These are phyloP conservation scores for Pseudogymnoascus sp. DNA, from an alignment of 2,329 filamentous ascomycete species.

Conservation along the genomic window DNA sequence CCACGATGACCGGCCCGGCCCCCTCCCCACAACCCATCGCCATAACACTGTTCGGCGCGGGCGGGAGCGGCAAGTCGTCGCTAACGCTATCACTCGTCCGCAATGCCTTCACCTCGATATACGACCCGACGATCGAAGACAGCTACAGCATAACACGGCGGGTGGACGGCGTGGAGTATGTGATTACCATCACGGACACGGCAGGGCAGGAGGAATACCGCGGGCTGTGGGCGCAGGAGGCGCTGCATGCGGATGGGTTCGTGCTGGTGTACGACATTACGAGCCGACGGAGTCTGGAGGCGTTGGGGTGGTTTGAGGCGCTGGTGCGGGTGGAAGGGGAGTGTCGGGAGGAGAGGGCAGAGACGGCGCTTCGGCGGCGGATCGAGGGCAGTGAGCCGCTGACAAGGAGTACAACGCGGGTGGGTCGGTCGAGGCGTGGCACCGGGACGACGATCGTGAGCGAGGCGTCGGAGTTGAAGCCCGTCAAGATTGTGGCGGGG, in stretches of 20 bases:
- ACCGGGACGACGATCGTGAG: constrained; percentile 14
- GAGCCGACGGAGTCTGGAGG: constrained; percentile 57
- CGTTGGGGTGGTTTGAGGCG: constrained; percentile 71
- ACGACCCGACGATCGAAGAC: constrained; percentile 76
- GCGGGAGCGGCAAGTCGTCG: constrained; percentile 77
- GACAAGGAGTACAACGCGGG: constrained; percentile 12
- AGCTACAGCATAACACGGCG: constrained; percentile 76
- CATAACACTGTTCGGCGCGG: constrained; percentile 81
- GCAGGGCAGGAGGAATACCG: constrained; percentile 88
- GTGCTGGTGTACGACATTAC: constrained; percentile 87
- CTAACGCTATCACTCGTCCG: constrained; percentile 77
- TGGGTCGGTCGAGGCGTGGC: constrained; percentile 19
- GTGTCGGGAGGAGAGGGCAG: constrained; percentile 34
- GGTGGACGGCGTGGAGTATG: constrained; percentile 71
- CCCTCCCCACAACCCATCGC: constrained; percentile 37
- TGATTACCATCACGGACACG: constrained; percentile 73
- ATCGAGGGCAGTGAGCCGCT: constrained; percentile 15
- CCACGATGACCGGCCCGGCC: constrained; percentile 3
- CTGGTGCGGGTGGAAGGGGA: constrained; percentile 68
- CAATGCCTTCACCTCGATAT: constrained; percentile 77
- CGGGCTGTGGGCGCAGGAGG: constrained; percentile 74
- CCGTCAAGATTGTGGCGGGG: constrained; percentile 75
- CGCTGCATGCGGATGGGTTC: constrained; percentile 74
- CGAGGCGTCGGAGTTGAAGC: constrained; percentile 46
- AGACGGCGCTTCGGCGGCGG: constrained; percentile 54